Base-by-base conservation (phyloP, 805 yeast species). In the Millerozyma acaciae region DNA sequence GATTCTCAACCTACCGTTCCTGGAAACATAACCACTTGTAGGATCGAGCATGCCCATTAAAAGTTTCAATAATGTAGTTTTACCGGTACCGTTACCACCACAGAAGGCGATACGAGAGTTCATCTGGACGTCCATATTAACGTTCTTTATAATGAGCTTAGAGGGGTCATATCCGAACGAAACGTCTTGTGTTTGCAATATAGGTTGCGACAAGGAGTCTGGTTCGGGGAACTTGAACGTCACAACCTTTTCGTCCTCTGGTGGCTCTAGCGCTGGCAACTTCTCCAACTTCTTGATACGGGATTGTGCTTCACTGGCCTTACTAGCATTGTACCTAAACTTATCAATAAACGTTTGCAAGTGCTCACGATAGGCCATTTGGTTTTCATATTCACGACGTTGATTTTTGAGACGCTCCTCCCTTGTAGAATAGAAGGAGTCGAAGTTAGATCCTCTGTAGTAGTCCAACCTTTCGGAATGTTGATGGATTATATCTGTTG, bases 51-150 rank as follows among this genome's bases (percentile, higher is more conserved):
- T 76, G 42, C 85, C 96, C 76, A 89, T 80, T 47, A 93, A 68
- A 26, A 93, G 67, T 57, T 90, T 90, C 53, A 93, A 73, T 41
- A 93, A 68, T 3, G 99, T 93, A 8, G 98, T 89, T 60, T 93
- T 93, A 84, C 99, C 99, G 55, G 96, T 86, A 68, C 99, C 99
- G 57, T 93, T 93, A 39, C 97, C 97, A 74, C 99, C 99, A 39
- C 93, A 96, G 39, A 93, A 70, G 0, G 97, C 98, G 49, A 93
- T 84, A 59, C 99, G 76, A 1, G 97, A 88, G 50, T 89, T 85
- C 85, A 90, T 71, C 60, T 86, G 95, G 34, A 93, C 86, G 45
- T 87, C 95, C 40, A 93, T 60, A 45, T 89, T 95, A 26, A 89
- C 97, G 47, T 86, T 68, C 19, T 73, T 70, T 43, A 90, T 63